Base-by-base conservation (phyloP, 2,329 filamentous ascomycete species). In the Fusarium miscanthi region DNA sequence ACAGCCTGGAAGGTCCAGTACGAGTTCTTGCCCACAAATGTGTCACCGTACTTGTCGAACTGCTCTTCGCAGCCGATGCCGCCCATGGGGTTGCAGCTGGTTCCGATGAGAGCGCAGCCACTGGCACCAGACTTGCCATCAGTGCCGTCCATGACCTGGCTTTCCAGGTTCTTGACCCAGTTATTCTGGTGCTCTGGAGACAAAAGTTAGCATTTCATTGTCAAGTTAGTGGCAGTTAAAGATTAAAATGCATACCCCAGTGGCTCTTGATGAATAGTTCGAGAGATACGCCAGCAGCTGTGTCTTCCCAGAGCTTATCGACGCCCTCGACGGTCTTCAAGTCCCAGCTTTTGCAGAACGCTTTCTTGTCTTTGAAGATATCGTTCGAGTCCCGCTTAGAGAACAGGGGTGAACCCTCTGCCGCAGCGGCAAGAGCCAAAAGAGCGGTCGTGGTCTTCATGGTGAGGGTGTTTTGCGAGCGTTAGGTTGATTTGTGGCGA, bases 1-100 rank as follows among this genome's bases (percentile, higher is more conserved):
- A 60, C 68, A 2, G 67, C 63, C 16, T 68, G 67, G 2, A 71
- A 72, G 4, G 40, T 58, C 68, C 63, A 71, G 52, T 71, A 71
- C 5, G 67, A 71, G 21, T 54, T 63, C 42, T 71, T 71, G 21
- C 59, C 64, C 0, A 71, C 2, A 1, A 19, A 9, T 1, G 62
- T 27, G 5, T 31, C n/a, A 1, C 67, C 68, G 1, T 51, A 68
- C 14, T 52, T 58, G 5, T 71, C 68, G 4, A 59, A 71, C 12
- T 71, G 68, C 1, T 63, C 41, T 2, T 54, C 42, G 11, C 68
- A 71, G 1, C 57, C 23, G 1, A 72, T 40, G 0, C 57, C 52
- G 2, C 5, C 8, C 42, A 65, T 51, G 2, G 68, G 67, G 5
- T 59, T 40, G 6, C 68, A 71, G 14, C 13, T 16, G 0, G 31